Base-by-base conservation (phyloP, 352 stramenopile species). In the Thalassiosira hispida region DNA sequence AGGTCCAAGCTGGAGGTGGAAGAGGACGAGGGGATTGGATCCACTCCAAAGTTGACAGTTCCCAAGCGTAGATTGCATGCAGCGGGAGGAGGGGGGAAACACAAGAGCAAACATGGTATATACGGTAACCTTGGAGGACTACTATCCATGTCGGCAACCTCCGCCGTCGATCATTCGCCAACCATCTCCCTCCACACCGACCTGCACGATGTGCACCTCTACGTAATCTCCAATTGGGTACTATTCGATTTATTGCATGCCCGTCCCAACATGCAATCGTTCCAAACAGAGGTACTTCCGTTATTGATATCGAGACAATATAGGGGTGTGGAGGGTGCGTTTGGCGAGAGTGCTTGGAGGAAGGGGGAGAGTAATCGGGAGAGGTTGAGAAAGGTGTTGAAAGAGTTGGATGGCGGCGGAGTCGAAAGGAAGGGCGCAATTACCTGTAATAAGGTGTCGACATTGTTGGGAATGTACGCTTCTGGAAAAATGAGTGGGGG, bases 171-270 rank as follows among this genome's bases (percentile, higher is more conserved):
- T 65, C 46, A 55, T 42, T 73, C 77, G 7, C 73, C 73, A n/a
- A 64, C 73, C 6, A 18, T 81, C 1, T 75, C 63, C 14, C 22
- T 86, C 20, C 67, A 63, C 12, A 91, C 83, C 0, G 84, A 91
- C 61, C 84, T 90, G 31, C 83, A 68, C 49, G 88, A 94, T 82
- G 60, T 92, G 9, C 88, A 92, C 76, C 64, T 90, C 0, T 94
- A 92, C 79, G 83, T 84, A 11, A 77, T 94, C 20, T 82, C 84
- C 4, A 89, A 89, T 35, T 92, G 88, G 86, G 81, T 38, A n/a
- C n/a, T 91, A 11, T 73, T 87, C 44, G 51, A 82, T 33, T 69
- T 92, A 42, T 60, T 90, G 11, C 22, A 79, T 23, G 70, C 56
- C 18, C 59, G 84, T 64, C 77, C 68, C 0, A 56, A 20, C 1